A percentile compares a stretch with the other conserved stretches of the same genome.
Evolutionary conservation across 2,329 filamentous ascomycete genomes (phyloP).

Genomic region (Canariomyces notabilis): DNA sequence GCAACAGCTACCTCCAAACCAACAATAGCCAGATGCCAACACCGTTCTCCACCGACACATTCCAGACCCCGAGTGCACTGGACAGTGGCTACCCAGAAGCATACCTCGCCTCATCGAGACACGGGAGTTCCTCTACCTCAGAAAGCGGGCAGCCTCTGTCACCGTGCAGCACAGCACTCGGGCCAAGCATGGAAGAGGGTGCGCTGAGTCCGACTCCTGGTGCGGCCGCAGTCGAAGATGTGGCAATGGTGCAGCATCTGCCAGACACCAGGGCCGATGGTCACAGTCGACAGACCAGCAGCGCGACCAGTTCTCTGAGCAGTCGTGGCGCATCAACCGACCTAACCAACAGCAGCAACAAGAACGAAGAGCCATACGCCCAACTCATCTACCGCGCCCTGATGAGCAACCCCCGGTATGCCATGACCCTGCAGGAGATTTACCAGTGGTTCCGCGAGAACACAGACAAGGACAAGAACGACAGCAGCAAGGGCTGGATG

Average conservation of each 20-base stretch:
- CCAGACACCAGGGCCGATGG: not conserved
- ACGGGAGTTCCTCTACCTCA: conserved; percentile 3
- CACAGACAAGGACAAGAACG: conserved; percentile 66
- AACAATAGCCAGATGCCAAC: conserved; percentile 7
- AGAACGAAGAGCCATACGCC: conserved; percentile 66
- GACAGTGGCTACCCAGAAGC: conserved; percentile 4
- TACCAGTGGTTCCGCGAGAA: conserved; percentile 86
- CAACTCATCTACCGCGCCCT: conserved; percentile 74
- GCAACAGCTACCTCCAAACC: conserved; percentile 8
- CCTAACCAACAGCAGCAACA: conserved; percentile 24
- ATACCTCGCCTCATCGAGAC: conserved; percentile 5
- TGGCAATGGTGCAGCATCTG: not conserved
- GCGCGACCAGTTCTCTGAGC: conserved; percentile 8
- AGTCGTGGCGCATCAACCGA: conserved; percentile 17
- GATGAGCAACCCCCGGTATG: conserved; percentile 56
- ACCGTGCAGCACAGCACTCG: conserved; percentile 20
- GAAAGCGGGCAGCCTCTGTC: conserved; percentile 16
- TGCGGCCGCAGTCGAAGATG: conserved; percentile 8
- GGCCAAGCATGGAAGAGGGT: conserved; percentile 11
- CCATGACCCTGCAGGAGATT: conserved; percentile 77
- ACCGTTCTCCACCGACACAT: conserved; percentile 7
- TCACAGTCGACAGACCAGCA: conserved; percentile 14
- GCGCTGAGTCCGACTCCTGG: conserved; percentile 3
- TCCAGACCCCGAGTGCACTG: conserved; percentile 6
- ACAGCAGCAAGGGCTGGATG: conserved; percentile 71